Evolutionary conservation across 2,329 filamentous ascomycete species (phyloP).

Genomic region (Alternaria consortialis): DNA sequence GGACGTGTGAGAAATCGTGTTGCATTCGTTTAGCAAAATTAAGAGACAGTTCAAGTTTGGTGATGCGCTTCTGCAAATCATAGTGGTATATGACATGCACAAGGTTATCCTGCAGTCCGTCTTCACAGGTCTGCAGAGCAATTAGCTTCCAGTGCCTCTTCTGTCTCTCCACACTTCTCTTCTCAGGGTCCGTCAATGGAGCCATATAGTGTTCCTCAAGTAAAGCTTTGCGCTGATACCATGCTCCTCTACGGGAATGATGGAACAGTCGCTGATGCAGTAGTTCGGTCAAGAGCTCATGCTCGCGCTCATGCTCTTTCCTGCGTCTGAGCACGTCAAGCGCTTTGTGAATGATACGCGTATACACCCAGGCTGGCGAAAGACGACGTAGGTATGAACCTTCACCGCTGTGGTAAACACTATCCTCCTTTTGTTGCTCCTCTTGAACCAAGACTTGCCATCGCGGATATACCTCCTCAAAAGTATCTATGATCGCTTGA

Average conservation of each 20-base stretch:
- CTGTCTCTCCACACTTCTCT: slow-evolving; percentile 63
- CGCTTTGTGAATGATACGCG: slow-evolving; percentile 89
- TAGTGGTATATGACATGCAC: slow-evolving; percentile 95
- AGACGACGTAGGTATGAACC: slow-evolving; percentile 89
- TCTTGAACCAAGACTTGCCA: slow-evolving; percentile 78
- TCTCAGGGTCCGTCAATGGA: slow-evolving; percentile 36
- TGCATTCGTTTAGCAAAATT: slow-evolving; percentile 85
- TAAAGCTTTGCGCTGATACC: slow-evolving; percentile 95
- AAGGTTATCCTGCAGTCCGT: slow-evolving; percentile 83
- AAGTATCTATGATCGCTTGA: slow-evolving; percentile 73
- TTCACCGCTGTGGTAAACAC: slow-evolving; percentile 81
- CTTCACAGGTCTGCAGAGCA: slow-evolving; percentile 82
- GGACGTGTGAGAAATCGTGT: slow-evolving; percentile 90
- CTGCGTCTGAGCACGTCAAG: slow-evolving; percentile 80
- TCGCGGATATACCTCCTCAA: slow-evolving; percentile 78
- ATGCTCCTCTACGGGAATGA: slow-evolving; percentile 80
- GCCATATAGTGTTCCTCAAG: slow-evolving; percentile 96
- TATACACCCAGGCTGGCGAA: slow-evolving; percentile 92
- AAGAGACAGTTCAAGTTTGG: slow-evolving; percentile 85
- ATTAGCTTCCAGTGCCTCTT: slow-evolving; percentile 85
- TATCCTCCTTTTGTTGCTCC: slow-evolving; percentile 80
- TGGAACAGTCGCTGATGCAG: slow-evolving; percentile 86
- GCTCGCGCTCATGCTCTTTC: slow-evolving; percentile 81
- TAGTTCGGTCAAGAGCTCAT: slow-evolving; percentile 76
- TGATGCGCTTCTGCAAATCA: slow-evolving; percentile 91